phyloP scores from a whole-genome alignment of 805 yeast species.

The Helenozyma baotianmanensis region DNA sequence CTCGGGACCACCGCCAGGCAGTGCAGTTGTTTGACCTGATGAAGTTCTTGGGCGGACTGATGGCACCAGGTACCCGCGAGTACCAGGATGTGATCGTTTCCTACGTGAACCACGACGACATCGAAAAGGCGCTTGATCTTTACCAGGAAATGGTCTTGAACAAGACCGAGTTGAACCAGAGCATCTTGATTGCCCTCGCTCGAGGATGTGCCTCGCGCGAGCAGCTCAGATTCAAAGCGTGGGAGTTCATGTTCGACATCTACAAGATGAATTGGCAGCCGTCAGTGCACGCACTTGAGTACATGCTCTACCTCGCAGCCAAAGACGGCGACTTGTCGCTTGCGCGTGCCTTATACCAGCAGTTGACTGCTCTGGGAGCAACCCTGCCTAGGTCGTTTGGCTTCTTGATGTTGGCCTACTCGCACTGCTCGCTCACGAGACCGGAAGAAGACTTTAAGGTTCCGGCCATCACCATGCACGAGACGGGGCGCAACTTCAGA shows the following conservation, averaged over 20 bases:
- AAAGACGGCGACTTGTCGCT: constrained; percentile 73
- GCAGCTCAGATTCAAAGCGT: constrained; percentile 52
- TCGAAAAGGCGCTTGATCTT: constrained; percentile 73
- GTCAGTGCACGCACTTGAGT: constrained; percentile 49
- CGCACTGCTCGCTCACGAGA: constrained; percentile 27
- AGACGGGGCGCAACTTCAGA: constrained; percentile 45
- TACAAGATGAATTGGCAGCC: constrained; percentile 42
- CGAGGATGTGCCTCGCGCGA: constrained; percentile 59
- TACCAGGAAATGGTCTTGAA: constrained; percentile 58
- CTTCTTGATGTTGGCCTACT: constrained; percentile 47
- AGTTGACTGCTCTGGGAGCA: constrained; percentile 34
- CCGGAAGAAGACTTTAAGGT: constrained; percentile 11
- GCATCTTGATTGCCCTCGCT: constrained; percentile 51
- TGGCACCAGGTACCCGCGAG: constrained; percentile 63
- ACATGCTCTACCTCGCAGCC: constrained; percentile 73
- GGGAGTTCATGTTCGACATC: constrained; percentile 73
- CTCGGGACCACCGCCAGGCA: constrained; percentile 54
- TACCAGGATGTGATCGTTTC: constrained; percentile 71
- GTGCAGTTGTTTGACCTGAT: constrained; percentile 73
- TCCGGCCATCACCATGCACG: constrained; percentile 33
- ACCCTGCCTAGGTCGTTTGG: constrained; percentile 39
- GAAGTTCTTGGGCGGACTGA: constrained; percentile 67
- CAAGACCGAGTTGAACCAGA: constrained; percentile 27
- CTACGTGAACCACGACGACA: constrained; percentile 55
- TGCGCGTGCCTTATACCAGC: constrained; percentile 61